Evolutionary conservation across 306 rosid species (phyloP).

Genomic region (Corylus avellana): DNA sequence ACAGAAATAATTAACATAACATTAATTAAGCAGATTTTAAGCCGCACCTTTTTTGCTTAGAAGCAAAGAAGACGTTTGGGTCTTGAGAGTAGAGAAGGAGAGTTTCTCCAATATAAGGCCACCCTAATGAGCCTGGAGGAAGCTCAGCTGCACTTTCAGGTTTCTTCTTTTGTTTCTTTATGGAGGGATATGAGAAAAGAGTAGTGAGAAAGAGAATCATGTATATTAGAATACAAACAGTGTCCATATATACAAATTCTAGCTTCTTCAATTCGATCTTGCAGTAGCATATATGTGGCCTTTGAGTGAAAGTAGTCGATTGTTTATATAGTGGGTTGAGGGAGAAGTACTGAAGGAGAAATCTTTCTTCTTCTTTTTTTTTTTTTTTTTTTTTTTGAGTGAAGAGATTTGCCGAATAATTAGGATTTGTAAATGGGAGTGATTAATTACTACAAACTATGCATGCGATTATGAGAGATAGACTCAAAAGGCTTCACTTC

Average conservation of each 20-base stretch:
- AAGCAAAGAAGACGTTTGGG: slow-evolving; percentile 69
- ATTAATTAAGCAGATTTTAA: background rate
- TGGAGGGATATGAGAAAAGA: slow-evolving; percentile 31
- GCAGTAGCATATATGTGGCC: background rate
- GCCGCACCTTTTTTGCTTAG: slow-evolving; percentile 71
- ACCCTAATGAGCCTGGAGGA: slow-evolving; percentile 94
- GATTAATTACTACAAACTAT: no score
- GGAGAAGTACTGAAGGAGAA: background rate
- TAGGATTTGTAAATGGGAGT: no score
- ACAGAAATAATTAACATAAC: no score
- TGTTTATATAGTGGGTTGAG: slow-evolving; percentile 29
- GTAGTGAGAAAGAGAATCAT: slow-evolving; percentile 45
- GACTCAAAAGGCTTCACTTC: no score
- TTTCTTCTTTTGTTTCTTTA: slow-evolving; percentile 31
- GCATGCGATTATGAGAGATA: no score
- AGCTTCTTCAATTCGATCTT: background rate
- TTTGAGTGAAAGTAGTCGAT: background rate
- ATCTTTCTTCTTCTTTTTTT: background rate
- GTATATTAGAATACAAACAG: slow-evolving; percentile 23
- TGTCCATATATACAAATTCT: slow-evolving; percentile 55
- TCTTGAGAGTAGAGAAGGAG: slow-evolving; percentile 80
- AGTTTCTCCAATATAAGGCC: slow-evolving; percentile 82
- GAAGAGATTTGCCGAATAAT: background rate
- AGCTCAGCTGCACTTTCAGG: slow-evolving; percentile 32
- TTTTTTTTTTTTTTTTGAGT: background rate